Base-by-base conservation (phyloP, 371 early-diverging fungal genomes). In the Vairimorpha apis region DNA sequence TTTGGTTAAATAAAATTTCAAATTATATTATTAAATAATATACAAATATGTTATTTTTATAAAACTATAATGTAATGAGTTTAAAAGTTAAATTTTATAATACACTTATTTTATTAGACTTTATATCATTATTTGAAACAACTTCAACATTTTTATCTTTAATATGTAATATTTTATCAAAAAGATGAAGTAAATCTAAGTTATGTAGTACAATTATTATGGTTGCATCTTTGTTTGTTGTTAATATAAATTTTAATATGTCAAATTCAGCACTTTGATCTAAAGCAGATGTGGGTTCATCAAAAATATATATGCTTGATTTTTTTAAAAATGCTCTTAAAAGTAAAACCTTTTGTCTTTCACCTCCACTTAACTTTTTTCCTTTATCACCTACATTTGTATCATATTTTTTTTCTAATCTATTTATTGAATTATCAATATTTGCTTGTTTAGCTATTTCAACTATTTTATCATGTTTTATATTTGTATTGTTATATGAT, bases 341-440 rank as follows among this genome's bases (percentile, higher is more conserved):
- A 69, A 92, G 87, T 7, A 90, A 88, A 7, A 93, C 86, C 21
- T 93, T 85, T 83, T 95, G 95, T 80, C 91, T 92, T 82, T 96
- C 94, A 21, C 98, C 96, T 29, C 88, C 88, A 67, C 82, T 82
- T 4, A 97, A 83, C 69, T 89, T 88, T 76, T 90, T 79, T 13
- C 96, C 97, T 37, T 92, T 86, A 77, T 93, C 90, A 23, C 95
- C 96, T 0, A 93, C 93, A 8, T 86, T 86, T 0, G 95, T 92
- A 0, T 92, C 86, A 81, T 95, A 96, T 63, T 77, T 73, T 13
- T 73, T 51, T 23, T 72, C 65, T 51, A 77, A 65, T n/a, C 35
- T 51, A 7, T 18, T 45, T 49, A 75, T 70, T 1, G 75, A 70
- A 47, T 79, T 73, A 53, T 79, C 72, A 0, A 75, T 56, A 10